A percentile compares a stretch with the other conserved stretches of the same genome.
Conservation (phyloP, 2,329 filamentous ascomycete genomes). For the Cordyceps fumosorosea region DNA sequence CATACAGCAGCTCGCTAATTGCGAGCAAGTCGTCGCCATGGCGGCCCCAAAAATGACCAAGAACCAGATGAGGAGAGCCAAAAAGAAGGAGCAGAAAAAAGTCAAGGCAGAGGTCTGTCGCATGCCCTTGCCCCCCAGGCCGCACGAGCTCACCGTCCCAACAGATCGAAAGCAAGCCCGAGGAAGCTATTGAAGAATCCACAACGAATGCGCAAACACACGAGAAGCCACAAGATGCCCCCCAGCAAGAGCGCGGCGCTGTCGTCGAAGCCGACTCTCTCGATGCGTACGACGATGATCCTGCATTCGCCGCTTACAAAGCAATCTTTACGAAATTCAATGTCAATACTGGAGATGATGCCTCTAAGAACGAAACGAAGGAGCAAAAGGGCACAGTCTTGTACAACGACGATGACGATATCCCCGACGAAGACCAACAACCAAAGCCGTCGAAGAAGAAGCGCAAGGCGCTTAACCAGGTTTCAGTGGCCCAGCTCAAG, state of each 20-base stretch:
- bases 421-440: constrained; percentile 64
- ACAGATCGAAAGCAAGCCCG: background rate
- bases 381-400: constrained; percentile 57
- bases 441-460: constrained; percentile 89
- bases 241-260: constrained; percentile 34
- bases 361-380: constrained; percentile 52
- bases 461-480: constrained; percentile 81
- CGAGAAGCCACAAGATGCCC: constrained; percentile 32
- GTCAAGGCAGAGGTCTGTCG: constrained; percentile 46
- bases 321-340: constrained; percentile 77
- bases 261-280: constrained; percentile 17
- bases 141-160: background rate
- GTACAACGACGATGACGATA: constrained; percentile 72
- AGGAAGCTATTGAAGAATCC: background rate
- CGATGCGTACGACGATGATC: constrained; percentile 51
- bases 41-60: constrained; percentile 73
- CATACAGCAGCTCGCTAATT: constrained; percentile 6
- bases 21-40: constrained; percentile 38
- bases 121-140: background rate
- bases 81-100: constrained; percentile 89
- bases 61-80: constrained; percentile 86
- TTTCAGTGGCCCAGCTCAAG: constrained; percentile 93
- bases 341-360: constrained; percentile 25
- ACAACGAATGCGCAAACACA: constrained; percentile 27
- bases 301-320: constrained; percentile 77